Conservation (phyloP, 495 filamentous ascomycete species). For the Recurvomyces mirabilis region DNA sequence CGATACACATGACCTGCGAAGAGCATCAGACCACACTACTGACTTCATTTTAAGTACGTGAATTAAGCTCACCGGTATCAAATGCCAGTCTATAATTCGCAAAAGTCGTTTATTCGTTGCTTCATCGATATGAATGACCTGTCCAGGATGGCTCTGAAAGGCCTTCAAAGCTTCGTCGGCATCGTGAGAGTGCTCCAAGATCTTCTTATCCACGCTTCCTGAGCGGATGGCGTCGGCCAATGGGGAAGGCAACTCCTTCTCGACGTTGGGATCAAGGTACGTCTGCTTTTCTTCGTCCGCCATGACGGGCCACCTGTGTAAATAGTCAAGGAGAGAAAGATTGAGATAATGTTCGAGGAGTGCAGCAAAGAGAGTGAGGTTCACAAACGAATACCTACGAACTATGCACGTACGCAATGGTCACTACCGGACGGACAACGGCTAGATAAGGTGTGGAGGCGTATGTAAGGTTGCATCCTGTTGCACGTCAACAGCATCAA, state of each 20-base stretch:
- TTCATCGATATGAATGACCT: conserved; percentile 42
- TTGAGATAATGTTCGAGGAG: no score
- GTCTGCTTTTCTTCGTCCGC: conserved; percentile 11
- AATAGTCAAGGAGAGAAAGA: neutral
- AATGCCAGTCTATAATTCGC: conserved; percentile 31
- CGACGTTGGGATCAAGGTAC: conserved; percentile 9
- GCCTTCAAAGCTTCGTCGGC: conserved; percentile 52
- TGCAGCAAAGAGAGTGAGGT: no score
- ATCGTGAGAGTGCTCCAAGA: conserved; percentile 45
- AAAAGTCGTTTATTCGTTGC: conserved; percentile 38
- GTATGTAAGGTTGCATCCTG: no score
- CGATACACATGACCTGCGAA: conserved; percentile 16
- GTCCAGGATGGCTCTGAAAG: conserved; percentile 38
- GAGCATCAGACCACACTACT: neutral
- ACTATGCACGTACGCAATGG: no score
- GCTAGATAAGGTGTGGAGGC: no score
- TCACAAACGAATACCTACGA: no score
- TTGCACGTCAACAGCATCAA: no score
- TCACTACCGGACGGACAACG: no score
- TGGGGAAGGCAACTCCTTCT: conserved; percentile 10
- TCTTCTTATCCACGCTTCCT: conserved; percentile 26
- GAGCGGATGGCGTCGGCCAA: conserved; percentile 16
- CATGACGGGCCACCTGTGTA: conserved; percentile 6
- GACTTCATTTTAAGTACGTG: neutral
- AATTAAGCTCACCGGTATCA: conserved; percentile 26